Conservation (phyloP, 306 rosid species). For the Cucurbita moschata region DNA sequence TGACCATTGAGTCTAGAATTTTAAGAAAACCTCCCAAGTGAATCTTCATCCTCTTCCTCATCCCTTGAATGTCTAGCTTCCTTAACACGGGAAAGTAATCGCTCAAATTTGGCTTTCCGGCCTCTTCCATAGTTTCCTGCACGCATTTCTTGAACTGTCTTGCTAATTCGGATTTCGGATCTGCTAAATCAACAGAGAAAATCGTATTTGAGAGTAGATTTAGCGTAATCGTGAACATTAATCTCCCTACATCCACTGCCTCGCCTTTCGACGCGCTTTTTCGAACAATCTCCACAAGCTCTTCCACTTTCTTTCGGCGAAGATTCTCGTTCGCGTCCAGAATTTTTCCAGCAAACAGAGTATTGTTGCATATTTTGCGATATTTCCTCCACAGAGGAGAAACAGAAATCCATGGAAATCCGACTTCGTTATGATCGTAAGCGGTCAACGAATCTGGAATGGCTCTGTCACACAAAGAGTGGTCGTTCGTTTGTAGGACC, state of each 20-base stretch:
- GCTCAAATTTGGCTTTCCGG: conserved; percentile 26
- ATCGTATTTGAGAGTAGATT: conserved; percentile 31
- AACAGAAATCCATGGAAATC: no score
- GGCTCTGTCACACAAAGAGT: no score
- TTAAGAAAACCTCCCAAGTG: no score
- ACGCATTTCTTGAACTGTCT: background rate
- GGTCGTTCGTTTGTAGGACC: no score
- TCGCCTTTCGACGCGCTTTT: conserved; percentile 6
- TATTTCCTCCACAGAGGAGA: no score
- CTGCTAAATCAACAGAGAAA: conserved; percentile 22
- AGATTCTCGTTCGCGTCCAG: background rate
- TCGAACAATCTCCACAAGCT: background rate
- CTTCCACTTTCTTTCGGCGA: conserved; percentile 2
- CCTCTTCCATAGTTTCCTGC: conserved; percentile 30
- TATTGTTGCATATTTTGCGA: no score
- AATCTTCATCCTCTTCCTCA: conserved; percentile 2
- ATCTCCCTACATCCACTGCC: conserved; percentile 27
- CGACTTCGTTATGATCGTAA: no score
- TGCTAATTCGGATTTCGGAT: background rate
- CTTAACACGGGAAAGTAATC: conserved; percentile 40
- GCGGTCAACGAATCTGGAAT: no score
- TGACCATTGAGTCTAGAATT: no score
- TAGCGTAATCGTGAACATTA: conserved; percentile 22
- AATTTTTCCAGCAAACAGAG: no score
- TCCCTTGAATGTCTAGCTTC: conserved; percentile 39